Evolutionary conservation across 2,329 filamentous ascomycete genomes (phyloP).

Genomic region (Dactylellina drechsleri): DNA sequence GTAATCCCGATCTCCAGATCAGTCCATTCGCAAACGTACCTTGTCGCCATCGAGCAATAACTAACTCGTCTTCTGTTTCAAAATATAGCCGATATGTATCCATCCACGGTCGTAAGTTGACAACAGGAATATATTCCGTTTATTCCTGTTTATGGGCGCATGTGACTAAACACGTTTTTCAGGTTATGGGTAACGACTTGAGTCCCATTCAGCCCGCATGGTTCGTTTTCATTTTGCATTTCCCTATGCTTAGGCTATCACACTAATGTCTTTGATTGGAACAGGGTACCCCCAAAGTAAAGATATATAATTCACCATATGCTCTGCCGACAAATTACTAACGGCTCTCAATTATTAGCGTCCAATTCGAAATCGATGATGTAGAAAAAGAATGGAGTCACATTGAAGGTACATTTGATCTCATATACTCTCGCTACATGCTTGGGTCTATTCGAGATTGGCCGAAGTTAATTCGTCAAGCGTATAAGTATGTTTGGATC

Average conservation of each 20-base stretch:
- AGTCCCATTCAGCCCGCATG: conserved; percentile 58
- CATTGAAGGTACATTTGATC: conserved; percentile 59
- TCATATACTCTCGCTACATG: conserved; percentile 63
- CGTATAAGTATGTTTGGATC: conserved; percentile 53
- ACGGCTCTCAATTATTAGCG: conserved; percentile 17
- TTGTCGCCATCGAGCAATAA: neutral
- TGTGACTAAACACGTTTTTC: neutral
- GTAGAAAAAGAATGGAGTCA: conserved; percentile 57
- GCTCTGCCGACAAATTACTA: no score
- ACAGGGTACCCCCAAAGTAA: conserved; percentile 47
- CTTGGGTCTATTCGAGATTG: conserved; percentile 70
- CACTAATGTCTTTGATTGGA: no score
- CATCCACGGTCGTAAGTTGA: conserved; percentile 56
- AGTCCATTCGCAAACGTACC: neutral
- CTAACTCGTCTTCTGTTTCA: conserved; percentile 3
- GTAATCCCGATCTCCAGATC: neutral
- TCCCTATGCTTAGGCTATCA: neutral
- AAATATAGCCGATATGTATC: conserved; percentile 58
- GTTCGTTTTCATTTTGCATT: conserved; percentile 17
- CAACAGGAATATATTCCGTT: neutral
- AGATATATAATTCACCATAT: no score
- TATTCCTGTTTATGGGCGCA: neutral
- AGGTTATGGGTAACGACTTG: conserved; percentile 59
- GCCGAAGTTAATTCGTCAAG: conserved; percentile 66
- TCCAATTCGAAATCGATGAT: conserved; percentile 57